A percentile compares a stretch with the other conserved stretches of the same genome.
Evolutionary conservation across 2,329 filamentous ascomycete species (phyloP).

Genomic region (Hypoxylon sp.): DNA sequence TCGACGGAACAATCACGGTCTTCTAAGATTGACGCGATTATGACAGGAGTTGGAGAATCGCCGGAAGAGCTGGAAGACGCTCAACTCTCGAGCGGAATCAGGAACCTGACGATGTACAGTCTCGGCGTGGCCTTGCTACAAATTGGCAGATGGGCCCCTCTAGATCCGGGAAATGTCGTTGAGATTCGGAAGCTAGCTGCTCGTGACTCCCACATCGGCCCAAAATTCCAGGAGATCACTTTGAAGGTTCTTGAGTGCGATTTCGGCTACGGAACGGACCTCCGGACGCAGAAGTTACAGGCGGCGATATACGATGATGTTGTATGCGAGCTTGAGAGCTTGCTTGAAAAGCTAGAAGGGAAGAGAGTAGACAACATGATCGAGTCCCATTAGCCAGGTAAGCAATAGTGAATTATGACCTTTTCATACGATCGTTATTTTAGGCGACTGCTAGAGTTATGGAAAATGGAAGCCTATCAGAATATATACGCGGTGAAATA

Average conservation of each 20-base stretch:
- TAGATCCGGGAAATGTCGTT: constrained; percentile 46
- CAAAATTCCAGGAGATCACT: constrained; percentile 47
- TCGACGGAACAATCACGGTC: background rate
- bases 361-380: background rate
- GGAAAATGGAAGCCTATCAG: background rate
- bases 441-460: background rate
- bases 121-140: constrained; percentile 51
- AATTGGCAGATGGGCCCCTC: constrained; percentile 47
- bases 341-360: background rate
- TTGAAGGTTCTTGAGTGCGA: constrained; percentile 49
- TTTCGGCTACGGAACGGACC: constrained; percentile 47
- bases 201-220: constrained; percentile 35
- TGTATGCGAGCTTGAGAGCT: constrained; percentile 34
- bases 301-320: constrained; percentile 44
- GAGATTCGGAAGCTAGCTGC: constrained; percentile 42
- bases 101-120: constrained; percentile 49
- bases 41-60: background rate
- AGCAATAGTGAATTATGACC: background rate
- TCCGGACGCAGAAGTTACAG: constrained; percentile 38
- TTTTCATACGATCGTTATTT: background rate
- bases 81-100: constrained; percentile 41
- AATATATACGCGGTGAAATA: background rate
- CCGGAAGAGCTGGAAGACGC: constrained; percentile 24
- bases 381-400: background rate
- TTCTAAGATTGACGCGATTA: background rate